A percentile compares a stretch with the other conserved stretches of the same genome.
Conservation (phyloP, 371 early-diverging fungal species). For the Lichtheimia hyalospora region DNA sequence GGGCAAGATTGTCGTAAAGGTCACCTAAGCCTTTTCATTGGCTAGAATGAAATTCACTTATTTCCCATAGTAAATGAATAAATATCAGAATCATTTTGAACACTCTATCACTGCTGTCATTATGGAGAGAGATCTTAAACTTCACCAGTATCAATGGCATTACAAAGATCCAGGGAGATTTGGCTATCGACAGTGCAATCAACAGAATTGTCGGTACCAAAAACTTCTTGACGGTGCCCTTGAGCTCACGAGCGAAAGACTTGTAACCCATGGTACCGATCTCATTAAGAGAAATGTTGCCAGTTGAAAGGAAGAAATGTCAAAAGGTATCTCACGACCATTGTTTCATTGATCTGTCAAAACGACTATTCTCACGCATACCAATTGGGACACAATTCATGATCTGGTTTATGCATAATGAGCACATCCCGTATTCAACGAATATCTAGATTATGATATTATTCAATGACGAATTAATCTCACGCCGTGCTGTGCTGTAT, state of each 20-base stretch:
- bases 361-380: no score
- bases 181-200: slow-evolving; percentile 82
- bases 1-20: slow-evolving; percentile 60
- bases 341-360: no score
- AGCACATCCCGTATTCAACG: no score
- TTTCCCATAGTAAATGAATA: slow-evolving; percentile 21
- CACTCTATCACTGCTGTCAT: slow-evolving; percentile 1
- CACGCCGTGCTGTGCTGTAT: no score
- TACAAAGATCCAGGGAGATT: slow-evolving; percentile 48
- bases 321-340: no score
- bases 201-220: slow-evolving; percentile 95
- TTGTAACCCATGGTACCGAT: slow-evolving; percentile 94
- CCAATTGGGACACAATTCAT: no score
- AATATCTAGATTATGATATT: no score
- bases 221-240: slow-evolving; percentile 98
- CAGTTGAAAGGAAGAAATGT: no score
- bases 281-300: slow-evolving; percentile 90
- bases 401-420: no score
- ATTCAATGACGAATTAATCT: no score
- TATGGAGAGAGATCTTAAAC: no score
- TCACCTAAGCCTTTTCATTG: slow-evolving; percentile 13
- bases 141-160: slow-evolving; percentile 69
- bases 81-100: background rate
- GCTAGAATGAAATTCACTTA: slow-evolving; percentile 12
- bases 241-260: slow-evolving; percentile 85